These are phyloP conservation scores for Bocquillonia castaneifolia DNA, from an alignment of 441 rosid genomes.

Conservation along the genomic window DNA sequence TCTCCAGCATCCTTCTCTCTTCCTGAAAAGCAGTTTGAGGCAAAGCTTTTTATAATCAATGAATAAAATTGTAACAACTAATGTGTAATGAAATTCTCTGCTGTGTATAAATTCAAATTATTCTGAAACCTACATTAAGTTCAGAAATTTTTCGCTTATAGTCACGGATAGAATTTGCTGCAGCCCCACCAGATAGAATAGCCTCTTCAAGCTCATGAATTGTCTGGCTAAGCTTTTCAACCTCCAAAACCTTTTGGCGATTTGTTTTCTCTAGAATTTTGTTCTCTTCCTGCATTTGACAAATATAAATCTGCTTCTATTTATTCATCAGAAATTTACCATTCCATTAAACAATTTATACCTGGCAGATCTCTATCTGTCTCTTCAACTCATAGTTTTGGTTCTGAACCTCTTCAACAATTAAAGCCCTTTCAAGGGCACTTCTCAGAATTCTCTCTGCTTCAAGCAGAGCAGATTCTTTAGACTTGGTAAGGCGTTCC, in stretches of 20 bases:
- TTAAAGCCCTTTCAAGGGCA: constrained; percentile 79
- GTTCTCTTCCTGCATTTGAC: constrained; percentile 68
- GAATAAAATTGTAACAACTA: too few species aligned
- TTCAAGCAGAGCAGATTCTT: constrained; percentile 81
- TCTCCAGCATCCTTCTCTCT: constrained; percentile 81
- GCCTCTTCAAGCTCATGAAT: constrained; percentile 78
- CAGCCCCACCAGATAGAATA: constrained; percentile 72
- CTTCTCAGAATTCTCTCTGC: constrained; percentile 77
- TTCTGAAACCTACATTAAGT: constrained; percentile 45
- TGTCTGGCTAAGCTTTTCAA: constrained; percentile 79
- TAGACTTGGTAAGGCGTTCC: constrained; percentile 89
- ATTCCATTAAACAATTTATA: constrained; percentile 1
- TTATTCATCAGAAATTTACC: too few species aligned
- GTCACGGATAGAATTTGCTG: constrained; percentile 78
- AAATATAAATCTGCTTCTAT: not conserved
- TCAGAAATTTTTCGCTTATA: constrained; percentile 64
- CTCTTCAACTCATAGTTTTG: constrained; percentile 73
- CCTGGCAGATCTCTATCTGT: constrained; percentile 86
- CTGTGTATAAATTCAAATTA: not conserved
- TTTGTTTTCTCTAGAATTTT: constrained; percentile 81
- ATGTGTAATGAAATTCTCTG: too few species aligned
- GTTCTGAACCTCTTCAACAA: constrained; percentile 92
- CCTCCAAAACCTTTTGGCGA: constrained; percentile 83
- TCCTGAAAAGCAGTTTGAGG: constrained; percentile 41
- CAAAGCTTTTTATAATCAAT: not conserved